A percentile compares a stretch with the other conserved stretches of the same genome.
phyloP scores from a whole-genome alignment of 345 rosid species.

The Gossypium mustelinum region DNA sequence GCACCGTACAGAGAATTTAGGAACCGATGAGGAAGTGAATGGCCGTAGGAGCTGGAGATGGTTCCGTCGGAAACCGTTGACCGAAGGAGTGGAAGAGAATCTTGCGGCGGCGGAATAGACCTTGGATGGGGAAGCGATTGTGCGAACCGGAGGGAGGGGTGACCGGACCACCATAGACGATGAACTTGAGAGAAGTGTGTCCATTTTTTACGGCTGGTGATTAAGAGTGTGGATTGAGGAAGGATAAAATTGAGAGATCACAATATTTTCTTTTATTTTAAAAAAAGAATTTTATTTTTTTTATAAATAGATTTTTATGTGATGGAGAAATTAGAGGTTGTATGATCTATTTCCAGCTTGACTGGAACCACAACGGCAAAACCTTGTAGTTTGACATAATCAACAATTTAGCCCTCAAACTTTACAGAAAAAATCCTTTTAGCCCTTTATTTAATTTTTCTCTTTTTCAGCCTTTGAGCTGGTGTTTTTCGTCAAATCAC shows the following conservation, averaged over 20 bases:
- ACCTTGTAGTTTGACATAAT: neutral
- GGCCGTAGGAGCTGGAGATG: neutral
- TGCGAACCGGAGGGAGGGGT: neutral
- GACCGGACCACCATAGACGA: constrained; percentile 5
- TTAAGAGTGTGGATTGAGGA: neutral
- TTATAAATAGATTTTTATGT: neutral
- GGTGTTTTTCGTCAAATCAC: too few species aligned
- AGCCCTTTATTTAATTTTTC: too few species aligned
- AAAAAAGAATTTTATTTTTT: neutral
- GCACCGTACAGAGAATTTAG: neutral
- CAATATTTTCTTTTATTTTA: neutral
- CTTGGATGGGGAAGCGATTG: neutral
- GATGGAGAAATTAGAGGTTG: neutral
- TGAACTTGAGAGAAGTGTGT: constrained; percentile 10
- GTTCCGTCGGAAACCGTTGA: neutral
- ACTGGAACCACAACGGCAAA: neutral
- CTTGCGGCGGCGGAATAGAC: neutral
- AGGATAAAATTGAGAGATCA: neutral
- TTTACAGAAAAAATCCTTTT: too few species aligned
- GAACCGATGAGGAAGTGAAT: neutral
- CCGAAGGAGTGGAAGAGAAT: neutral
- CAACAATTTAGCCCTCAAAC: too few species aligned
- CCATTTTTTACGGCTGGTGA: constrained; percentile 5
- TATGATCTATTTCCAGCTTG: neutral
- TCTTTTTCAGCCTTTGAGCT: too few species aligned